Conservation (phyloP, 2,329 filamentous ascomycete species). For the Dactylellina cionopaga region DNA sequence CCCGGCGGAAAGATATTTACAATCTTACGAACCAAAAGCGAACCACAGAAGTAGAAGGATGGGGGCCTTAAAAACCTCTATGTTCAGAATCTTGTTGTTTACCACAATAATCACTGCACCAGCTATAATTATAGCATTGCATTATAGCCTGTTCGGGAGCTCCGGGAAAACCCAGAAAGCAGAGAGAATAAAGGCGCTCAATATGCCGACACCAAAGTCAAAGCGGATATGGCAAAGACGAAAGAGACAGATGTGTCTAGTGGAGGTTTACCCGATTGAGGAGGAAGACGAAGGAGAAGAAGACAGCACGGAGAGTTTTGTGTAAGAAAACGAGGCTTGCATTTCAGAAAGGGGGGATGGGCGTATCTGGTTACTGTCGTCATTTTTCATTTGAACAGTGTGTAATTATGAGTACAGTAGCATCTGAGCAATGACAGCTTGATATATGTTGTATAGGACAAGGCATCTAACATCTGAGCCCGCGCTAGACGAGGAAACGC, state of each 20-base stretch:
- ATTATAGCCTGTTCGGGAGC: background rate
- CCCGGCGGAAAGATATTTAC: too few species aligned
- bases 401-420: too few species aligned
- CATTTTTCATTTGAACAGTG: too few species aligned
- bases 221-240: constrained; percentile 3
- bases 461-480: background rate
- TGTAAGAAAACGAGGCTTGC: too few species aligned
- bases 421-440: too few species aligned
- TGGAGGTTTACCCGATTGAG: background rate
- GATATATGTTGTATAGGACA: too few species aligned
- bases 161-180: background rate
- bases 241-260: background rate
- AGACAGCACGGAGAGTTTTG: too few species aligned
- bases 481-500: too few species aligned
- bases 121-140: background rate
- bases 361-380: background rate
- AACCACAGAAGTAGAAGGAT: too few species aligned
- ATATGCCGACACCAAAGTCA: constrained; percentile 8
- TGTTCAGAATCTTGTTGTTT: background rate
- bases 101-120: background rate
- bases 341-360: background rate
- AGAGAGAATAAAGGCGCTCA: background rate
- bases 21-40: background rate
- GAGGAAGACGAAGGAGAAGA: background rate
- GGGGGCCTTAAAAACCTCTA: background rate